phyloP scores from a whole-genome alignment of 257 asterid species.

The Nicotiana benthamiana region DNA sequence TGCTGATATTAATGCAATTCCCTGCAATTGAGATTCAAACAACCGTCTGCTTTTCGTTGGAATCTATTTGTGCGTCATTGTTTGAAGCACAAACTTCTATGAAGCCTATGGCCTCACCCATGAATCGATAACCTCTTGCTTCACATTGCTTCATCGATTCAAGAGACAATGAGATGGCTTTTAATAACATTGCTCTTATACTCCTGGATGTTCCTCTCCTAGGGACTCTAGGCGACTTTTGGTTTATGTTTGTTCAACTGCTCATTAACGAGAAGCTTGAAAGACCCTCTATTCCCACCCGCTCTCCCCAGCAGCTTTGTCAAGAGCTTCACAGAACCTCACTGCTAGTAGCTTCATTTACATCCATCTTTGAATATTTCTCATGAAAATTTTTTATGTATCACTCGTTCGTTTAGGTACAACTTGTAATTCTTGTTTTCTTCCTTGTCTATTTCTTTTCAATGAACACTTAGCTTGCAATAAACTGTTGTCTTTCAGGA shows the following conservation, averaged over 20 bases:
- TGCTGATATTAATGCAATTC: not conserved
- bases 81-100: not conserved
- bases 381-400: not conserved
- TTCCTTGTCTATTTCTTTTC: not conserved
- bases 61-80: not conserved
- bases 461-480: not conserved
- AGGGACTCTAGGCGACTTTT: not conserved
- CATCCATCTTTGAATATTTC: not conserved
- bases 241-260: not conserved
- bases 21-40: not conserved
- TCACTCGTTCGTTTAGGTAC: not conserved
- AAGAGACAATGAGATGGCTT: not conserved
- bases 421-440: not conserved
- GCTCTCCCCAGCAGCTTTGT: not conserved
- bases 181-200: not conserved
- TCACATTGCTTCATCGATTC: not conserved
- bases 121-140: not conserved
- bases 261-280: not conserved
- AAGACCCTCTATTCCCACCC: not conserved
- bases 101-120: not conserved
- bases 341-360: not conserved
- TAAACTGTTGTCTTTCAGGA: conserved; percentile 36
- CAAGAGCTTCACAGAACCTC: not conserved
- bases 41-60: not conserved
- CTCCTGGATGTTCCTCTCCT: not conserved